Percentiles rank a stretch among this genome's conserved stretches.
Conservation (phyloP, 23 red algal species). For the Gracilaria vermiculophylla region DNA sequence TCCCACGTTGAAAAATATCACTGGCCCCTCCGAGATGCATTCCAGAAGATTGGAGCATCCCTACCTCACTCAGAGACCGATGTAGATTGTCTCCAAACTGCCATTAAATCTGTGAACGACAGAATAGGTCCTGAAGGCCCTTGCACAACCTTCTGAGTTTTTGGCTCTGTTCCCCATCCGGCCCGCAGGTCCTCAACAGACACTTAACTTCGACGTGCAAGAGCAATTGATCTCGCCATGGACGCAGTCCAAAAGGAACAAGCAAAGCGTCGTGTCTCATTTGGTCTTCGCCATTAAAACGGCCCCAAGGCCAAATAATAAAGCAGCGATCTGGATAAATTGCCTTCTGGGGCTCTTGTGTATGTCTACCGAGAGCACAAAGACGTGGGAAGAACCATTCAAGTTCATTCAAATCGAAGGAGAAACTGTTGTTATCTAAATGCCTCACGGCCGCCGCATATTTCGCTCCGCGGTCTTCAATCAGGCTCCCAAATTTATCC, state of each 20-base stretch:
- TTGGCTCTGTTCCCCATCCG: not conserved
- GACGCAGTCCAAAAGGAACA: constrained; percentile 16
- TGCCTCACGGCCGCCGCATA: not conserved
- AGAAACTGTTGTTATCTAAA: not conserved
- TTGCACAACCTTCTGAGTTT: not conserved
- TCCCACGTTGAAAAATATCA: constrained; percentile 34
- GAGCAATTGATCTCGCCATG: not conserved
- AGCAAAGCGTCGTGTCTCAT: not conserved
- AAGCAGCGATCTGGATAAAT: not conserved
- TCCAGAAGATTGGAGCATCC: not conserved
- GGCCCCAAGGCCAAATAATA: not conserved
- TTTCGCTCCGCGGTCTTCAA: not conserved
- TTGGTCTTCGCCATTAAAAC: not conserved
- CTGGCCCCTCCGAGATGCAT: not conserved
- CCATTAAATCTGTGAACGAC: constrained; percentile 2
- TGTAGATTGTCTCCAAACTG: constrained; percentile 9
- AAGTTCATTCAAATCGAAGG: not conserved
- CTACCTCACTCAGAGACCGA: not conserved
- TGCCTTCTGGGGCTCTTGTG: not conserved
- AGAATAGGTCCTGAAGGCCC: constrained; percentile 18
- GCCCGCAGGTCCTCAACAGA: not conserved
- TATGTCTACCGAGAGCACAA: not conserved
- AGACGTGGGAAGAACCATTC: not conserved
- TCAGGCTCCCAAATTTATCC: not conserved
- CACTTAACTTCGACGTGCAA: not conserved